Conservation (phyloP, 2,329 filamentous ascomycete species). For the Fusarium albidum region DNA sequence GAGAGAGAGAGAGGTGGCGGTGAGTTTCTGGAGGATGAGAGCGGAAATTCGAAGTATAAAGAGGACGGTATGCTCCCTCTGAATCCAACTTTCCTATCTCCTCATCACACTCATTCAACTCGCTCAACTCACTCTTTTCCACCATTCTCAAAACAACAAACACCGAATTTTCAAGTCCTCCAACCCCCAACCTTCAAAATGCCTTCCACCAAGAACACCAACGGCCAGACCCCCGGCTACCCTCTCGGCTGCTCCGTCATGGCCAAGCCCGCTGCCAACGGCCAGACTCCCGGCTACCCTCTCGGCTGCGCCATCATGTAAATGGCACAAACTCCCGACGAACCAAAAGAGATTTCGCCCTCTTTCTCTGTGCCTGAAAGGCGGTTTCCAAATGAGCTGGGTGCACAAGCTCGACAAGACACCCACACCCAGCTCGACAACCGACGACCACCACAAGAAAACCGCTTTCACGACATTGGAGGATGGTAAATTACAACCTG, state of each 20-base stretch:
- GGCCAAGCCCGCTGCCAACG: constrained; percentile 38
- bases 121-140: constrained; percentile 37
- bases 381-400: neutral
- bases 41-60: constrained; percentile 32
- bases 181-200: constrained; percentile 42
- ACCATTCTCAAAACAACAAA: constrained; percentile 38
- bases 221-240: constrained; percentile 37
- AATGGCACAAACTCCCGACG: constrained; percentile 23
- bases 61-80: neutral
- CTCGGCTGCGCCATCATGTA: constrained; percentile 48
- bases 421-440: neutral
- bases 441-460: neutral
- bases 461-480: constrained; percentile 7
- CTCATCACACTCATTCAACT: constrained; percentile 26
- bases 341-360: neutral
- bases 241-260: constrained; percentile 42
- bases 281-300: constrained; percentile 36
- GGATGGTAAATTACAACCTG: constrained; percentile 17
- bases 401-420: neutral
- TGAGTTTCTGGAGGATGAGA: neutral
- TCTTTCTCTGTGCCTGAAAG: constrained; percentile 6
- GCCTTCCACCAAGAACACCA: constrained; percentile 42
- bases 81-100: constrained; percentile 2
- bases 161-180: constrained; percentile 38
- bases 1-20: too few species aligned